Base-by-base conservation (phyloP, 164 flowering plant genomes). In the Malania oleifera region DNA sequence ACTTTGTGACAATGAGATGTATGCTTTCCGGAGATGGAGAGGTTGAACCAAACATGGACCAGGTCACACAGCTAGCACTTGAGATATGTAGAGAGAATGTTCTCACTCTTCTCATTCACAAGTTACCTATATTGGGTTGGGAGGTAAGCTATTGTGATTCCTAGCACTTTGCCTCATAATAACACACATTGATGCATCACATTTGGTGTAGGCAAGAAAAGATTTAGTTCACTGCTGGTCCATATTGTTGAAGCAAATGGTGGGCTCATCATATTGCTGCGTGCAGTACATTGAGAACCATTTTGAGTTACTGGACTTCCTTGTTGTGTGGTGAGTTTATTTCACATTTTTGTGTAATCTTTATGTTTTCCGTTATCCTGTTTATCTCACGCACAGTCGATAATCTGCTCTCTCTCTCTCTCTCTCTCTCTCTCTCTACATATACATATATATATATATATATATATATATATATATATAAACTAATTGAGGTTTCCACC, bases 1-100 rank as follows among this genome's bases (percentile, higher is more conserved):
- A 84, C 68, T 74, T 95, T 48, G 58, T 70, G 57, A 54, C 84
- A 49, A 73, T 95, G 96, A 86, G 79, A 66, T 71, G 73, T 53
- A 79, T 89, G 95, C 82, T 95, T 23, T 76, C 74, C 43, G 97
- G 97, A 58, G 99, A 91, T 73, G 96, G 95, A 34, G 96, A 95
- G 61, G 71, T 73, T 56, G 96, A 95, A 61, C 86, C 96, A 60
- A 91, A 73, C 65, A 17, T 52, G 7, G 96, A 91, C 13, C 89
- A 95, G 56, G 77, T 85, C 61, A 67, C 76, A 41, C 95, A 86
- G 65, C 67, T 95, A 35, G 65, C 85, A 5, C 29, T 67, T 60
- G 97, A 95, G 65, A 70, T 88, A 18, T 90, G 95, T 74, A 86
- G 84, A 67, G 95, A 88, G 65, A 93, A 82, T 74, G 86, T 87